Percentiles rank a stretch among this genome's conserved stretches.
These are phyloP conservation scores for Hortiboletus flavorubellus DNA, from an alignment of 768 basidiomycete species.

Conservation along the genomic window DNA sequence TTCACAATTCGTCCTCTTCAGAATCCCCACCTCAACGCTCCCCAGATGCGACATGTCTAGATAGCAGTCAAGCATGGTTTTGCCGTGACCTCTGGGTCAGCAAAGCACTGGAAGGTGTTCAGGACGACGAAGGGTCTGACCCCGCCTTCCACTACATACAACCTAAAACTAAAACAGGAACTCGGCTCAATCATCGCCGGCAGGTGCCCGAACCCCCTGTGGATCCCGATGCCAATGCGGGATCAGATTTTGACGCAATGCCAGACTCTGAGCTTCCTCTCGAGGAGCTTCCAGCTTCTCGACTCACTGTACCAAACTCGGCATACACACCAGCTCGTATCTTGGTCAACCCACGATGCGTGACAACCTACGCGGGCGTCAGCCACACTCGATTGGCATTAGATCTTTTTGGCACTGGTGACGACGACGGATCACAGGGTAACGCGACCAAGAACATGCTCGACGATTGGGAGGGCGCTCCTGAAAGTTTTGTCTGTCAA, in stretches of 20 bases:
- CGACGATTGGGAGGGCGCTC: constrained; percentile 95
- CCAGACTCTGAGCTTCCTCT: constrained; percentile 51
- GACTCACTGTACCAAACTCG: constrained; percentile 77
- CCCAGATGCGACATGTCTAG: constrained; percentile 85
- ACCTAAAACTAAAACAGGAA: constrained; percentile 8
- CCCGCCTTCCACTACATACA: constrained; percentile 5
- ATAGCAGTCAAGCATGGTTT: constrained; percentile 97
- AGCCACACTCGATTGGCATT: constrained; percentile 94
- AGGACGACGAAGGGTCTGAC: constrained; percentile 42
- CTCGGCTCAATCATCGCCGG: constrained; percentile 32
- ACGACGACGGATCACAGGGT: constrained; percentile 56
- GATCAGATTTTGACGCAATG: constrained; percentile 88
- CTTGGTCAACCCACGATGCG: constrained; percentile 92
- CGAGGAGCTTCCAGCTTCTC: constrained; percentile 28
- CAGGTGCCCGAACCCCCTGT: constrained; percentile 29
- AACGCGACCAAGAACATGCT: constrained; percentile 66
- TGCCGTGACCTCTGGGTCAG: constrained; percentile 96
- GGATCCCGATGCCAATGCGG: constrained; percentile 78
- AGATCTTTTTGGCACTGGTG: constrained; percentile 81
- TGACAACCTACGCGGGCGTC: constrained; percentile 97
- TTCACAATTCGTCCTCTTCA: constrained; percentile 76
- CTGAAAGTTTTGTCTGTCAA: constrained; percentile 97
- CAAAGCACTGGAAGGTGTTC: constrained; percentile 74
- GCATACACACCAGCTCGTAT: constrained; percentile 88
- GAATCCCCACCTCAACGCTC: constrained; percentile 52